phyloP scores from a whole-genome alignment of 352 stramenopile species.

The Plasmopara viticola region DNA sequence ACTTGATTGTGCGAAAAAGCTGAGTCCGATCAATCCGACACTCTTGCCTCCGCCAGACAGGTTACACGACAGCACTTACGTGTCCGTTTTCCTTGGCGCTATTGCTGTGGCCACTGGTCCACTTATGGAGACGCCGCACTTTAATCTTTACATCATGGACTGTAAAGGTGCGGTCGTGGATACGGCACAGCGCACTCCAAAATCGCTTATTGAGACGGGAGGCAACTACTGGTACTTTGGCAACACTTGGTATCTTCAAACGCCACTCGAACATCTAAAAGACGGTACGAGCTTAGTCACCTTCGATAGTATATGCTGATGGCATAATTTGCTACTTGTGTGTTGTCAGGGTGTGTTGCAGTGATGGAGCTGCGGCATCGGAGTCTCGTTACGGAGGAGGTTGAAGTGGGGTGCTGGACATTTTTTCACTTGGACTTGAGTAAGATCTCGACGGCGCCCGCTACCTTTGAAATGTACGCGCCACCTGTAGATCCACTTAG shows the following conservation, averaged over 20 bases:
- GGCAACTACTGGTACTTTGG: slow-evolving; percentile 88
- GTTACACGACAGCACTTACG: slow-evolving; percentile 75
- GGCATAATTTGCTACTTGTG: slow-evolving; percentile 4
- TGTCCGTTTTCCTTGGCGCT: slow-evolving; percentile 79
- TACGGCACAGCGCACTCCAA: slow-evolving; percentile 66
- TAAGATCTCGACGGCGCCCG: slow-evolving; percentile 80
- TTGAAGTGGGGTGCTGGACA: slow-evolving; percentile 85
- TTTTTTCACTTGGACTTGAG: slow-evolving; percentile 86
- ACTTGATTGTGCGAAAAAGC: slow-evolving; percentile 14
- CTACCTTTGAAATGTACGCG: slow-evolving; percentile 87
- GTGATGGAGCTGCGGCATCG: slow-evolving; percentile 84
- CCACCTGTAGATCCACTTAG: slow-evolving; percentile 76
- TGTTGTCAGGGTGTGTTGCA: slow-evolving; percentile 60
- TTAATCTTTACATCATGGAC: slow-evolving; percentile 83
- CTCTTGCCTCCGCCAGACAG: slow-evolving; percentile 48
- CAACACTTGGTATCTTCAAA: slow-evolving; percentile 86
- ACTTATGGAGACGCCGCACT: slow-evolving; percentile 85
- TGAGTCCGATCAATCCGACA: slow-evolving; percentile 21
- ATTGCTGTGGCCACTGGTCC: slow-evolving; percentile 74
- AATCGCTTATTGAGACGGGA: slow-evolving; percentile 81
- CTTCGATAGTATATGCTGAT: slow-evolving; percentile 6
- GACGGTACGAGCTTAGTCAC: slow-evolving; percentile 45
- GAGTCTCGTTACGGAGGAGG: slow-evolving; percentile 75
- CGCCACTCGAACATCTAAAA: slow-evolving; percentile 78
- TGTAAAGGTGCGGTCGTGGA: slow-evolving; percentile 65